Base-by-base conservation (phyloP, 345 rosid species). In the Acer yangbiense region DNA sequence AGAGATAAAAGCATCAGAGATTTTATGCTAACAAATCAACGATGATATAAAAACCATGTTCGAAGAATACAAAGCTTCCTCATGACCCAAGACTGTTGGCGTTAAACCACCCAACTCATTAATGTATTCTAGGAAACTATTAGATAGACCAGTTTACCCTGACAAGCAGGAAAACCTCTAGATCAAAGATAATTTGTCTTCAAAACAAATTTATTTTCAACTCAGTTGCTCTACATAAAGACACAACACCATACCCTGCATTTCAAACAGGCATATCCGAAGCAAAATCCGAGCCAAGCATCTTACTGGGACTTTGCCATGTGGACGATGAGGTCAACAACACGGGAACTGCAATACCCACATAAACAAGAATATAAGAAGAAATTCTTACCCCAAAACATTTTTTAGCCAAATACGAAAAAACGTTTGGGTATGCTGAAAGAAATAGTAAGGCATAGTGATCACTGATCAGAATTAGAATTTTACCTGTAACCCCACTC, bases 401-500 rank as follows among this genome's bases (percentile, higher is more conserved):
- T 27, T n/a, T 12, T 16, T 13, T 27, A 8, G 32, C 2, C 18
- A 1, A 7, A 9, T 1, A 1, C 9, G 1, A 32, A 32, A 4
- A 35, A 4, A 35, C 0, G 0, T 68, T 12, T 8, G 3, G 61
- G 29, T 2, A 57, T 46, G 50, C 21, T 23, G 11, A n/a, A 12
- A 4, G 2, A 16, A 16, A n/a, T 16, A 9, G 29, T 12, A 3
- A 16, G 29, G 18, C 5, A 6, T 7, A 23, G 8, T 6, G 12
- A 18, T 5, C 52, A 23, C 4, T 6, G 12, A 18, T 5, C 52
- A 41, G 44, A n/a, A 73, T n/a, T n/a, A 0, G 48, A 32, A 14
- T 66, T 44, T 77, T 76, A 88, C 92, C 92, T 93, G 94, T 93
- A 93, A 65, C 93, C 97, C 92, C 86, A 83, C 57, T 93, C 97